Percentiles rank a stretch among this genome's conserved stretches.
Evolutionary conservation across 805 yeast genomes (phyloP).

Genomic region (Metschnikowia orientalis): DNA sequence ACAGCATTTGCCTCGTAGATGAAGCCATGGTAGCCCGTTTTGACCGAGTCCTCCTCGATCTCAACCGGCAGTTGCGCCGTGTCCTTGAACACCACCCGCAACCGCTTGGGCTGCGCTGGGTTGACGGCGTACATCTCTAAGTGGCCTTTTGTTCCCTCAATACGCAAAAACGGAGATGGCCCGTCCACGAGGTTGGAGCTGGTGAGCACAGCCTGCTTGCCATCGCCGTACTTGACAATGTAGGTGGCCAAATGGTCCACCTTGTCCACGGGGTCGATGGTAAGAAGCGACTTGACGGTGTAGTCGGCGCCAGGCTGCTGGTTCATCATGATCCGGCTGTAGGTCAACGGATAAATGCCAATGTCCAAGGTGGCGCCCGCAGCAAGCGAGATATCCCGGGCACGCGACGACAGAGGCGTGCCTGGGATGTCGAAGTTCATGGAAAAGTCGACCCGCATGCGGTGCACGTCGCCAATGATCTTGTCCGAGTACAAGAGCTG

Average conservation of each 20-base stretch:
- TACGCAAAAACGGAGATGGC: conserved; percentile 26
- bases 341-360: conserved; percentile 50
- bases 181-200: conserved; percentile 25
- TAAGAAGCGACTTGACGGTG: conserved; percentile 28
- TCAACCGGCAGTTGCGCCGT: conserved; percentile 19
- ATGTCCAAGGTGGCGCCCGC: conserved; percentile 57
- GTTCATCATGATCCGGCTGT: conserved; percentile 38
- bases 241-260: conserved; percentile 42
- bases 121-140: conserved; percentile 28
- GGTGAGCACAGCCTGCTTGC: conserved; percentile 39
- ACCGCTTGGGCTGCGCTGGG: conserved; percentile 31
- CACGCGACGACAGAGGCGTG: conserved; percentile 26
- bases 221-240: conserved; percentile 35
- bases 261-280: conserved; percentile 32
- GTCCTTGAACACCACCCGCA: conserved; percentile 31
- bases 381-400: conserved; percentile 43
- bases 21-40: conserved; percentile 43
- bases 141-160: conserved; percentile 34
- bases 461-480: conserved; percentile 43
- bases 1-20: conserved; percentile 55
- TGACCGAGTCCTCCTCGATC: conserved; percentile 25
- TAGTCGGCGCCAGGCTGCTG: conserved; percentile 23
- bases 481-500: conserved; percentile 36
- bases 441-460: conserved; percentile 41
- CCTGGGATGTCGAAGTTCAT: conserved; percentile 29